phyloP scores from a whole-genome alignment of 352 stramenopile genomes.

The Pythium aquatile region DNA sequence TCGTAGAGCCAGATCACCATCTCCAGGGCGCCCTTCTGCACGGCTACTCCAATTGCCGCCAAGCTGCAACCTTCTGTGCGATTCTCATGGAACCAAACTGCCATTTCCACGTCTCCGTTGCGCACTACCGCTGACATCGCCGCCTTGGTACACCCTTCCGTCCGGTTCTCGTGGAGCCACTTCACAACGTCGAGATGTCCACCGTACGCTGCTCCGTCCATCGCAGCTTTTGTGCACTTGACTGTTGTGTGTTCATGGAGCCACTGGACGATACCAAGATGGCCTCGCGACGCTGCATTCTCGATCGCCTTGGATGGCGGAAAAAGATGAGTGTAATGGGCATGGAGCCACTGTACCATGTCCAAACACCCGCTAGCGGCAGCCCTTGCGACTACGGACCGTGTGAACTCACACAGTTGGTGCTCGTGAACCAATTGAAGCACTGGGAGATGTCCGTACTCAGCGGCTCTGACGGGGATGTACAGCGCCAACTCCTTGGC shows the following conservation, averaged over 20 bases:
- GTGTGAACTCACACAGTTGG: too few relatives aligned
- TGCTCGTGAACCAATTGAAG: too few relatives aligned
- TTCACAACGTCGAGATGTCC: constrained; percentile 12
- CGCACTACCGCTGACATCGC: constrained; percentile 6
- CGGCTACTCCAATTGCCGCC: constrained; percentile 9
- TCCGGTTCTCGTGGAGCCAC: constrained; percentile 16
- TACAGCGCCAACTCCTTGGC: too few relatives aligned
- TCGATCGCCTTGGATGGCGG: too few relatives aligned
- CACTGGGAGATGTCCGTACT: too few relatives aligned
- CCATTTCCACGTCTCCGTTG: constrained; percentile 9
- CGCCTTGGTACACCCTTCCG: not conserved
- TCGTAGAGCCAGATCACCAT: constrained; percentile 10
- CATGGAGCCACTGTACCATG: too few relatives aligned
- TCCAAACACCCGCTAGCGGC: too few relatives aligned
- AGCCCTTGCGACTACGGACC: too few relatives aligned
- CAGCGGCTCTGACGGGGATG: too few relatives aligned
- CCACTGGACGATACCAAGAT: constrained; percentile 13
- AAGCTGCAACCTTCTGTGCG: not conserved
- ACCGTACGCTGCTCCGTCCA: not conserved
- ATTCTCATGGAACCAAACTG: constrained; percentile 10
- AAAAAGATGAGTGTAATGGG: too few relatives aligned
- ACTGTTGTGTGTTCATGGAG: not conserved
- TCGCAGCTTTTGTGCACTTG: not conserved
- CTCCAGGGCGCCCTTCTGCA: constrained; percentile 6
- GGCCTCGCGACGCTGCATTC: not conserved